Evolutionary conservation across 2,329 filamentous ascomycete species (phyloP), one percentile per base, ranked within the genome.

Genomic region (Talaromyces funiculosus): DNA sequence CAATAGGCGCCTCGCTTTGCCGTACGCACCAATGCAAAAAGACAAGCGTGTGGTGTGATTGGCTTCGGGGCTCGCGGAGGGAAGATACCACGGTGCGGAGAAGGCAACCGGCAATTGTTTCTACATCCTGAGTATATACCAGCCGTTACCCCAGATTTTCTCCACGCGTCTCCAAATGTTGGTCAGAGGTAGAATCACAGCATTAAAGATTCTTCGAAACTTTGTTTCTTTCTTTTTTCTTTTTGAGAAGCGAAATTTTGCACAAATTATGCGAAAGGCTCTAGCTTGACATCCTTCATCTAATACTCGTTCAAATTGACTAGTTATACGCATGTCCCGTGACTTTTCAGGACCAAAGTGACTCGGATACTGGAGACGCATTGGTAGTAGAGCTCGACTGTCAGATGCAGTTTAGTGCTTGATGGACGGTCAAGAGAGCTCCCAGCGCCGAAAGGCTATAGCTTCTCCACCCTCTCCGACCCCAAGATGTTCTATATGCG

Each of bases 401-500:
- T 49, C 26, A 20, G 8, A 20, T 35, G n/a, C 26, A 51, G n/a
- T 4, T 33, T 33, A 14, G 2, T 33, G 47, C 29, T 31, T 14
- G 10, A 51, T 51, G 47, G 29, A 51, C 12, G 26, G 7, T 51
- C 29, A 51, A 51, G 47, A 51, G 29, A 35, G 29, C 29, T 35
- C 47, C n/a, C 29, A 51, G 29, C 47, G n/a, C 47, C 47, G 29
- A 35, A 51, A 51, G 47, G 29, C 26, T 9, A 9, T 40, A 14
- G 26, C 51, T 24, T 40, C 51, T 37, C 51, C 33, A 18, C 43
- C 59, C 24, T 35, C 47, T n/a, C 18, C 60, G 2, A 38, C 45
- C 9, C 31, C 58, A 59, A 24, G 59, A 38, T 59, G 63, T 57
- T 18, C 59, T 63, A 67, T 74, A 33, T 77, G 75, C 61, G 65